Percentiles rank a stretch among this genome's conserved stretches.
phyloP scores from a whole-genome alignment of 2,329 filamentous ascomycete species.

The Pseudocercospora vitis region DNA sequence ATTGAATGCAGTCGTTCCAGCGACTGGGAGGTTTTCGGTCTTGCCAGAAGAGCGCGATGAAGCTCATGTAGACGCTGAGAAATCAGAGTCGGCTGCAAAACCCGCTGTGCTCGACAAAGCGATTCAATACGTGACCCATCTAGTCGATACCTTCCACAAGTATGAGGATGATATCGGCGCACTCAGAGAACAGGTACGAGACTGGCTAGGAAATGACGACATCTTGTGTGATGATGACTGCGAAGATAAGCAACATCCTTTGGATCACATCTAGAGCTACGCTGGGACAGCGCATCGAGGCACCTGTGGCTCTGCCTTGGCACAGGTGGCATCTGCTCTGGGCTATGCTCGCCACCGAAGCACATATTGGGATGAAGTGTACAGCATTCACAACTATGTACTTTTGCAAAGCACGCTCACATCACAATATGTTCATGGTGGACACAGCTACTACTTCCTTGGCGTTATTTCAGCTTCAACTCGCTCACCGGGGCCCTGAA shows the following conservation, averaged over 20 bases:
- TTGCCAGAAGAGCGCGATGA: slow-evolving; percentile 5
- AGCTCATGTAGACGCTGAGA: slow-evolving; percentile 1
- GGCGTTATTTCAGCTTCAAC: no score
- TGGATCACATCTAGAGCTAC: background rate
- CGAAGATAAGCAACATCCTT: background rate
- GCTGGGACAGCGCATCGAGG: no score
- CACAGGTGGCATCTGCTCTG: background rate
- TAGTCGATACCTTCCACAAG: slow-evolving; percentile 22
- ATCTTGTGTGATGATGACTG: background rate
- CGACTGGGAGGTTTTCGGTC: slow-evolving; percentile 19
- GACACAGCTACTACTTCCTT: no score
- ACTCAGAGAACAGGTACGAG: slow-evolving; percentile 19
- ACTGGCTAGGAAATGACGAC: slow-evolving; percentile 18
- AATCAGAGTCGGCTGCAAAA: slow-evolving; percentile 15
- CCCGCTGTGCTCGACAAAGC: slow-evolving; percentile 25
- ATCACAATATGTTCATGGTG: no score
- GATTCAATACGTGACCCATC: slow-evolving; percentile 23
- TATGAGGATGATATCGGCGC: slow-evolving; percentile 23
- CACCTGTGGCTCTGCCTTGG: background rate
- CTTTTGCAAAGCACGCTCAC: no score
- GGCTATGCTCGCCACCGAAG: background rate
- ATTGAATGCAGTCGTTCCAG: slow-evolving; percentile 20
- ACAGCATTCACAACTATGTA: no score
- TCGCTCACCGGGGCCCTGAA: no score
- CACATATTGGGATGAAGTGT: no score